Percentiles rank a stretch among this genome's conserved stretches.
Evolutionary conservation across 2,329 filamentous ascomycete species (phyloP).

Genomic region (Pezicula rhizophila): DNA sequence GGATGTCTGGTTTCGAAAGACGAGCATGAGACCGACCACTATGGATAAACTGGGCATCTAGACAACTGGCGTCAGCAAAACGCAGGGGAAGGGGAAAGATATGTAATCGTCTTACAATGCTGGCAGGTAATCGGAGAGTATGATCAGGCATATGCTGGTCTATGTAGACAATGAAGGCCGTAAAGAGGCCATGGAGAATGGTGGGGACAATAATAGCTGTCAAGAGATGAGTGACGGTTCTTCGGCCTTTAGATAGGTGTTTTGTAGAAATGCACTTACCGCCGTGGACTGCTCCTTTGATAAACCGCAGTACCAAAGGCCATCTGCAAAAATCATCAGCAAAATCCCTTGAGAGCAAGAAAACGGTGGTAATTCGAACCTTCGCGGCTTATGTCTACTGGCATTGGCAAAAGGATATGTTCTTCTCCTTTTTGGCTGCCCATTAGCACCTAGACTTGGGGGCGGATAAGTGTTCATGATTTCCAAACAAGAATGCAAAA

Average conservation of each 20-base stretch:
- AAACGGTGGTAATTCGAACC: not conserved
- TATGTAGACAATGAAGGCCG: not conserved
- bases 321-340: not conserved
- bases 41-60: conserved; percentile 1
- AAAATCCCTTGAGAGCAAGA: not conserved
- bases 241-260: not conserved
- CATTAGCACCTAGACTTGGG: too few species aligned
- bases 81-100: not conserved
- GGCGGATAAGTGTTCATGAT: too few species aligned
- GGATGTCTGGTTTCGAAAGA: conserved; percentile 1
- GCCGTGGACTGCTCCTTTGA: not conserved
- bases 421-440: not conserved
- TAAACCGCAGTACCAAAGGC: not conserved
- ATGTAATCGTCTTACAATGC: not conserved
- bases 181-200: not conserved
- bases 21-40: conserved; percentile 1
- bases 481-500: too few species aligned
- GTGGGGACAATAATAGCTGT: not conserved
- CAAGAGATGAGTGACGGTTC: not conserved
- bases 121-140: not conserved
- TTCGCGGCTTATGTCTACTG: not conserved
- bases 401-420: conserved; percentile 1
- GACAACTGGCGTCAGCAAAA: not conserved
- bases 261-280: not conserved
- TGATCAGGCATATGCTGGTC: not conserved